These are phyloP conservation scores for Sanghuangporus sanghuang DNA, from an alignment of 1,284 basidiomycete species.

Conservation along the genomic window DNA sequence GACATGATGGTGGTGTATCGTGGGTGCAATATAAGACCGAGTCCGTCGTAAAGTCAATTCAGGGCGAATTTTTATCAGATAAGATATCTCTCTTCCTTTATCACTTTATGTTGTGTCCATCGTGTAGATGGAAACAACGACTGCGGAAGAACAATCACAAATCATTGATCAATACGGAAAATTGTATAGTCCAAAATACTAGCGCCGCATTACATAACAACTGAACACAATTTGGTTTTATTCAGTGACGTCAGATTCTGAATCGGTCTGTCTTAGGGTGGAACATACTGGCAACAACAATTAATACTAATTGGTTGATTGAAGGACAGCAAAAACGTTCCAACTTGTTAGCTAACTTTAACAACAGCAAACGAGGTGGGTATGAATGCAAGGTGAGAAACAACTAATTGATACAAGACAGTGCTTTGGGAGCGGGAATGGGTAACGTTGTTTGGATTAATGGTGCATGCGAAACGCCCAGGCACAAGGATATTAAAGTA, in stretches of 20 bases:
- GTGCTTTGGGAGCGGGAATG: neutral
- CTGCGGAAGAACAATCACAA: neutral
- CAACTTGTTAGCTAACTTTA: neutral
- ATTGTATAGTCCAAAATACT: too few species aligned
- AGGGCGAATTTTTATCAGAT: neutral
- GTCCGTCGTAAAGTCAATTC: neutral
- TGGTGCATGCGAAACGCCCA: neutral
- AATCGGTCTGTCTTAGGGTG: too few species aligned
- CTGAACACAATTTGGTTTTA: too few species aligned
- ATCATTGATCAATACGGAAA: too few species aligned
- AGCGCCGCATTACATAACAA: neutral
- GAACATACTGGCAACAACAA: too few species aligned
- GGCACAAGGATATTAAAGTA: neutral
- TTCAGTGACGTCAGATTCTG: too few species aligned
- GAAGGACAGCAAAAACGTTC: neutral
- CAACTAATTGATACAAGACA: constrained; percentile 13
- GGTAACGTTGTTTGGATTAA: neutral
- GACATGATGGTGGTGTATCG: neutral
- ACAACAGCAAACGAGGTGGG: neutral
- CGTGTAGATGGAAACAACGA: neutral
- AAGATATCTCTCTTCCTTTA: neutral
- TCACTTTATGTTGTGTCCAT: neutral
- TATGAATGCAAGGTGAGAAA: neutral
- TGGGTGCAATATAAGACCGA: neutral
- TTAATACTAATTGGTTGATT: too few species aligned